These are phyloP conservation scores for Cytospora piceae DNA, from an alignment of 2,329 filamentous ascomycete species.

Conservation along the genomic window DNA sequence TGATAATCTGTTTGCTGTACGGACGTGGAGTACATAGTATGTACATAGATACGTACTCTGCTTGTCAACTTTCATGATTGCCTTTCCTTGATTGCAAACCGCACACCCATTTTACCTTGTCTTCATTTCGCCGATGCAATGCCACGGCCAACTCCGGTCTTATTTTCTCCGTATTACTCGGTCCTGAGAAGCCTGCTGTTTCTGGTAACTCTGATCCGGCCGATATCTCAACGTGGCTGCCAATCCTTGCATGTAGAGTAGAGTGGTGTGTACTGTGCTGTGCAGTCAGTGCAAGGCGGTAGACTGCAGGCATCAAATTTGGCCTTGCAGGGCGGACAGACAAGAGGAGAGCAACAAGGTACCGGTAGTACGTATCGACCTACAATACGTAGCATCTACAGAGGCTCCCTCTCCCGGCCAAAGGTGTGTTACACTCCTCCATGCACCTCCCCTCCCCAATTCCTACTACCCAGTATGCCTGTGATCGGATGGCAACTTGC, in stretches of 20 bases:
- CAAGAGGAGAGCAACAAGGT: background rate
- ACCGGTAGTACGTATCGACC: background rate
- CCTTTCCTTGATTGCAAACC: background rate
- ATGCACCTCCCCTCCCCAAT: slow-evolving; percentile 14
- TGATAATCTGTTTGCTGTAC: background rate
- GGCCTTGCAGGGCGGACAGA: slow-evolving; percentile 14
- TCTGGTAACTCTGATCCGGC: background rate
- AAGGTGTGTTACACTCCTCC: slow-evolving; percentile 23
- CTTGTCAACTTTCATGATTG: background rate
- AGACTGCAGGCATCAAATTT: slow-evolving; percentile 24
- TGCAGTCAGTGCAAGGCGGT: slow-evolving; percentile 4
- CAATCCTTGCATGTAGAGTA: slow-evolving; percentile 8
- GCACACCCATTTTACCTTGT: background rate
- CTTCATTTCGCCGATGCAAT: background rate
- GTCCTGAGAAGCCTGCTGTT: background rate
- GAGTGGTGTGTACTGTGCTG: no score
- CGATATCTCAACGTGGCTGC: slow-evolving; percentile 8
- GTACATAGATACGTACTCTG: background rate
- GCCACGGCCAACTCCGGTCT: background rate
- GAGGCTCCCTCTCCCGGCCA: slow-evolving; percentile 12
- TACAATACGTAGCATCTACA: background rate
- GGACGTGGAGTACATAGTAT: no score
- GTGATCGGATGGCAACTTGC: slow-evolving; percentile 20
- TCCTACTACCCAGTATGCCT: slow-evolving; percentile 5
- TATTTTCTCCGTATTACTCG: background rate